Evolutionary conservation across 2,329 filamentous ascomycete species (phyloP), one percentile per base, ranked within the genome.

Genomic region (Alternaria triticimaculans): DNA sequence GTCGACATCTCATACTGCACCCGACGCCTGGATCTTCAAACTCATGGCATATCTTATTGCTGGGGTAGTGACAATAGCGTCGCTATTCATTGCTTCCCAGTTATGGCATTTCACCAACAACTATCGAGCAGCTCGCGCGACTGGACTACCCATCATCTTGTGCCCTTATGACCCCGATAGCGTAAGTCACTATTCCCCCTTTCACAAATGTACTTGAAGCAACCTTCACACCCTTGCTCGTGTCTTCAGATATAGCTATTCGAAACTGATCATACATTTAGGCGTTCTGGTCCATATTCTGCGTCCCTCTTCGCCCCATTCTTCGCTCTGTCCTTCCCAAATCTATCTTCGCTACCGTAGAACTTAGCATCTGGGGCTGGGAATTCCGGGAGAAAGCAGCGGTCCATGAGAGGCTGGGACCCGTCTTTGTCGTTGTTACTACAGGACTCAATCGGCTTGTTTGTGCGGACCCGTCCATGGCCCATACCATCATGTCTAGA

Each of bases 401-500:
- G 6, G 14, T 65, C 6, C 66, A 72, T 20, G 49, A 60, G 10
- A 58, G 64, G 21, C 48, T 66, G 15, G 71, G 69, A 6, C 58
- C 61, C n/a, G 64, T 50, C 3, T 71, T 73, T 23, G 30, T 69
- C 4, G 20, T 71, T 18, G 71, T 64, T n/a, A 63, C 61, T 15
- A 70, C 71, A 6, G 63, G 57, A 28, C 37, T 45, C 5, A 63
- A 63, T 10, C 50, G 50, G 18, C 44, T 63, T 21, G 21, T 60
- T 28, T 55, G 56, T 45, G 61, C 61, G 5, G 57, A 63, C 46
- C 61, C 61, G 23, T 28, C 30, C 15, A 55, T 63, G 51, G 43
- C 51, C 15, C 33, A 33, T 30, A 18, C 43, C 6, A 51, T 63
- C 21, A 21, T 63, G 44, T 33, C 33, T 21, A 44, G 25, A 14